Conservation (phyloP, 495 filamentous ascomycete species). For the Lasiosphaeris hirsuta region DNA sequence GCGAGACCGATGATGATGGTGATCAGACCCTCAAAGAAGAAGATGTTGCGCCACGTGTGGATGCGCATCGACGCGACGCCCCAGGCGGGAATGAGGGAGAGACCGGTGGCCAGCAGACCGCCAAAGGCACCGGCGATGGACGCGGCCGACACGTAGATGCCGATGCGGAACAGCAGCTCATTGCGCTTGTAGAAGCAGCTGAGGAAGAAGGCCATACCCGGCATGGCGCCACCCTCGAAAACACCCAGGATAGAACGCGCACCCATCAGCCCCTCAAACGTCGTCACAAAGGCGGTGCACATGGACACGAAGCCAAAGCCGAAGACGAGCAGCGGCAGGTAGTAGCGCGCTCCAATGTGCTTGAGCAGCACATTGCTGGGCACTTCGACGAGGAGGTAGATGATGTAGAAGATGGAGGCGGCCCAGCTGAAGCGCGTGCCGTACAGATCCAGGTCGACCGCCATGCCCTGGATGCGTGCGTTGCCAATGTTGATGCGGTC, state of each 20-base stretch:
- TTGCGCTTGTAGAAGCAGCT: conserved; percentile 56
- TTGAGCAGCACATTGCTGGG: conserved; percentile 65
- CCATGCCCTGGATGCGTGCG: conserved; percentile 60
- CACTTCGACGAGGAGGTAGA: conserved; percentile 63
- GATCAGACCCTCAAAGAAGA: conserved; percentile 62
- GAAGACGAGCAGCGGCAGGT: conserved; percentile 58
- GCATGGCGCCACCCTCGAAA: conserved; percentile 55
- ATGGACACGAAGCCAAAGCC: conserved; percentile 46
- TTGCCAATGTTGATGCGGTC: conserved; percentile 63
- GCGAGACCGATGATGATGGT: conserved; percentile 49
- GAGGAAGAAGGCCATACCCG: conserved; percentile 55
- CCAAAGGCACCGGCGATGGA: conserved; percentile 56
- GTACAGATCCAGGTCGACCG: conserved; percentile 48
- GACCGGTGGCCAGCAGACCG: conserved; percentile 51
- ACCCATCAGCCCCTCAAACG: conserved; percentile 41
- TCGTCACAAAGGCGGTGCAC: conserved; percentile 43
- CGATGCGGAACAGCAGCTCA: conserved; percentile 54
- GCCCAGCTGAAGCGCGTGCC: conserved; percentile 56
- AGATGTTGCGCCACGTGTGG: conserved; percentile 63
- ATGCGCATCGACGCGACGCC: conserved; percentile 42
- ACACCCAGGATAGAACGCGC: conserved; percentile 46
- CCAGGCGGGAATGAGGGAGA: conserved; percentile 48
- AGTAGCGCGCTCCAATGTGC: conserved; percentile 55
- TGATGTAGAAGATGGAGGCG: conserved; percentile 62
- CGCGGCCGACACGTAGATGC: conserved; percentile 55